Conservation (phyloP, 768 basidiomycete species). For the Russula lepida region DNA sequence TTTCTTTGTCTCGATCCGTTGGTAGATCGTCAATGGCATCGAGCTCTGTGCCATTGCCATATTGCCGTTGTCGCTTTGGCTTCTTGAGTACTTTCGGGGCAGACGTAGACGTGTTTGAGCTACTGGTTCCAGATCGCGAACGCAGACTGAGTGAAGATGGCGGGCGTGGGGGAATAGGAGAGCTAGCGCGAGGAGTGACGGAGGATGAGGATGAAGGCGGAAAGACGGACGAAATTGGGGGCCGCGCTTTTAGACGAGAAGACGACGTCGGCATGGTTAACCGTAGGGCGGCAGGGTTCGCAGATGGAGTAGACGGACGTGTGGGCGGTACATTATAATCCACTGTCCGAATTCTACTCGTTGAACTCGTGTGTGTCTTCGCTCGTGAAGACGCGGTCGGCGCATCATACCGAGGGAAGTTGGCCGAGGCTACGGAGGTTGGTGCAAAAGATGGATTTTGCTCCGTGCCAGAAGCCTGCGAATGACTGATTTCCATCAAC, state of each 20-base stretch:
- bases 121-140: constrained; percentile 25
- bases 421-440: constrained; percentile 33
- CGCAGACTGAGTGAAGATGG: constrained; percentile 47
- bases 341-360: constrained; percentile 46
- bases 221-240: constrained; percentile 72
- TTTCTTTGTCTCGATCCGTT: constrained; percentile 77
- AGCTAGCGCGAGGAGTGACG: constrained; percentile 41
- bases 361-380: constrained; percentile 57
- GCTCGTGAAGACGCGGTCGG: constrained; percentile 79
- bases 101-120: constrained; percentile 37
- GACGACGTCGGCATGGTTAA: constrained; percentile 80
- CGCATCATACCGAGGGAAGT: constrained; percentile 53
- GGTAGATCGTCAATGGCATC: constrained; percentile 84
- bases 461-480: constrained; percentile 50
- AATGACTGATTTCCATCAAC: constrained; percentile 50
- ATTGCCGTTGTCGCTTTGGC: constrained; percentile 69
- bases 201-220: constrained; percentile 31
- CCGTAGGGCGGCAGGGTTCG: constrained; percentile 67
- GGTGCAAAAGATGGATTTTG: constrained; percentile 25
- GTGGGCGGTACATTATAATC: constrained; percentile 70
- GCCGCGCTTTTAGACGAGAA: constrained; percentile 63
- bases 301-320: constrained; percentile 71
- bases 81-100: constrained; percentile 61
- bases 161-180: constrained; percentile 50
- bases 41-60: constrained; percentile 84